Conservation (phyloP, 2,329 filamentous ascomycete genomes). For the Apiospora arundinis region DNA sequence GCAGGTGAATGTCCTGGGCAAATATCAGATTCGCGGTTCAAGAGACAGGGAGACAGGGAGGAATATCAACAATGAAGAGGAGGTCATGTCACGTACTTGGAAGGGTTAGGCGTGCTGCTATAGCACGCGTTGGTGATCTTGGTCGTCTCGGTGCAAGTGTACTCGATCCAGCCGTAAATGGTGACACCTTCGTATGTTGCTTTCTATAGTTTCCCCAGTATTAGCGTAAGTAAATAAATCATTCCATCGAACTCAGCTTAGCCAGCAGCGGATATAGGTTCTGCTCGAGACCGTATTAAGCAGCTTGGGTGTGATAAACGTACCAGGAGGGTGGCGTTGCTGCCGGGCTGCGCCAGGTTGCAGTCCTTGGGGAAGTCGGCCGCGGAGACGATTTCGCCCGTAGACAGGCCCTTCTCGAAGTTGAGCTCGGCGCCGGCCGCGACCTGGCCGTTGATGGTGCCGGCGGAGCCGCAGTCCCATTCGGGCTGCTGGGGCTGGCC, state of each 20-base stretch:
- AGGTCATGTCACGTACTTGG: not conserved
- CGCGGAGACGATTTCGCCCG: not conserved
- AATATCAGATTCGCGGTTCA: not conserved
- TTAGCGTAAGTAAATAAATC: too few species aligned
- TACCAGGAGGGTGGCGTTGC: conserved; percentile 11
- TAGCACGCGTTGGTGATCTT: not conserved
- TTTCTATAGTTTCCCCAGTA: not conserved
- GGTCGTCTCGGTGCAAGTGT: not conserved
- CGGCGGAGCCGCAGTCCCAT: conserved; percentile 18
- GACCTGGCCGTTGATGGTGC: conserved; percentile 19
- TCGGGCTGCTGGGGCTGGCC: not conserved
- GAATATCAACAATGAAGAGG: not conserved
- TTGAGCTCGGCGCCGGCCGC: conserved; percentile 16
- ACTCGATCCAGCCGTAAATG: conserved; percentile 22
- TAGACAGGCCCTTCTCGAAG: not conserved
- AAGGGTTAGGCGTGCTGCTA: not conserved
- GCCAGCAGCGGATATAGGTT: too few species aligned
- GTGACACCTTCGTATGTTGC: not conserved
- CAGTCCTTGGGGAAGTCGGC: conserved; percentile 16
- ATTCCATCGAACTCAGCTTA: too few species aligned
- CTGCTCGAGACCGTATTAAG: too few species aligned
- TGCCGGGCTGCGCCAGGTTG: conserved; percentile 15
- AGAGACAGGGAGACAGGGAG: too few species aligned
- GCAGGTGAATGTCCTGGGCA: conserved; percentile 2
- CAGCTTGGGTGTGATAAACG: not conserved